A percentile compares a stretch with the other conserved stretches of the same genome.
Conservation (phyloP, 768 basidiomycete genomes). For the Trametes villosa region DNA sequence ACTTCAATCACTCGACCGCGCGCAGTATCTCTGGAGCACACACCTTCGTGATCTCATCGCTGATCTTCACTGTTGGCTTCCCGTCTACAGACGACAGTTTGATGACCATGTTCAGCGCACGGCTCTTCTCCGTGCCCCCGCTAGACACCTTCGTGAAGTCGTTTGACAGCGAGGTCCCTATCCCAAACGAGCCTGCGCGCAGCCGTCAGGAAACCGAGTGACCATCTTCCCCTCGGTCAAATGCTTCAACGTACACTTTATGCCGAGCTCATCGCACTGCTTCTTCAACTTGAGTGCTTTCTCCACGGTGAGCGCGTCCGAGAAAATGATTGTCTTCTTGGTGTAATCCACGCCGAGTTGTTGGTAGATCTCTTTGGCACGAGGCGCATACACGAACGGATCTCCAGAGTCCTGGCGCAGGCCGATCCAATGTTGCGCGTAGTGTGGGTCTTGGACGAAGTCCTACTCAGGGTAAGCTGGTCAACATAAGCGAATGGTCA, state of each 20-base stretch:
- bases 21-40: neutral
- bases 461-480: slow-evolving; percentile 49
- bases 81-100: slow-evolving; percentile 80
- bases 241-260: slow-evolving; percentile 52
- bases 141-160: slow-evolving; percentile 66
- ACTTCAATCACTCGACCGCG: neutral
- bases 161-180: slow-evolving; percentile 92
- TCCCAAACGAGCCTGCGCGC: slow-evolving; percentile 84
- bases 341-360: slow-evolving; percentile 67
- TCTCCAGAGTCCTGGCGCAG: slow-evolving; percentile 95
- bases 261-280: slow-evolving; percentile 74
- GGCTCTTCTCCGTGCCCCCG: slow-evolving; percentile 62
- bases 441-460: slow-evolving; percentile 56
- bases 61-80: slow-evolving; percentile 87
- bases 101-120: slow-evolving; percentile 92
- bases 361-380: slow-evolving; percentile 73
- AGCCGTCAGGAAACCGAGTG: neutral
- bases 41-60: slow-evolving; percentile 88
- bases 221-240: neutral
- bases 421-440: slow-evolving; percentile 75
- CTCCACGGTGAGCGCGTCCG: slow-evolving; percentile 77
- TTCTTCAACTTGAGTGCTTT: slow-evolving; percentile 70
- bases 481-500: neutral
- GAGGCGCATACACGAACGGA: slow-evolving; percentile 77
- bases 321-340: slow-evolving; percentile 79